phyloP scores from a whole-genome alignment of 768 basidiomycete species.

The Boletus tomentosulus region DNA sequence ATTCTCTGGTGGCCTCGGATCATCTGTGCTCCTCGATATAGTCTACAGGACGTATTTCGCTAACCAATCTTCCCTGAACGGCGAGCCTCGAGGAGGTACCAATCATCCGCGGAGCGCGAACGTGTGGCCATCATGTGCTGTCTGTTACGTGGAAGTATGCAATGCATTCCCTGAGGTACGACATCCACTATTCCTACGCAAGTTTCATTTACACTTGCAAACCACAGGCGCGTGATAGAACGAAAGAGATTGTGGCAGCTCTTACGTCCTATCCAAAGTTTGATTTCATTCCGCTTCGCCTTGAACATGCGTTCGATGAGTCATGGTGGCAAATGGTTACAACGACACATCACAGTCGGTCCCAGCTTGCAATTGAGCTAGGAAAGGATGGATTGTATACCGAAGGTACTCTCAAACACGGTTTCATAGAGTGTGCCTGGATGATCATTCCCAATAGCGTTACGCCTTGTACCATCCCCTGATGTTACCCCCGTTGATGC shows the following conservation, averaged over 20 bases:
- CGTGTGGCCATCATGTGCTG: constrained; percentile 58
- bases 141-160: constrained; percentile 70
- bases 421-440: neutral
- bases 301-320: constrained; percentile 73
- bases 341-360: constrained; percentile 21
- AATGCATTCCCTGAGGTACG: constrained; percentile 59
- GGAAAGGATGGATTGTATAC: constrained; percentile 46
- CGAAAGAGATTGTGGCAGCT: constrained; percentile 44
- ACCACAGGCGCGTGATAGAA: constrained; percentile 51
- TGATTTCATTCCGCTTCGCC: constrained; percentile 56
- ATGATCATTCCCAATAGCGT: constrained; percentile 12
- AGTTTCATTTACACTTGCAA: constrained; percentile 2
- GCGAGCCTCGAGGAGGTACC: constrained; percentile 48
- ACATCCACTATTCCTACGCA: constrained; percentile 5
- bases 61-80: constrained; percentile 17
- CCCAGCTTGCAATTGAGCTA: constrained; percentile 43
- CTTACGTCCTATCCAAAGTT: constrained; percentile 47
- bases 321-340: constrained; percentile 60
- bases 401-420: constrained; percentile 20
- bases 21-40: constrained; percentile 67
- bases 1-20: constrained; percentile 77
- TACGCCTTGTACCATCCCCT: constrained; percentile 15
- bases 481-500: constrained; percentile 24
- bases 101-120: constrained; percentile 60
- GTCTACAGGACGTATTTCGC: constrained; percentile 57